Evolutionary conservation across 495 filamentous ascomycete genomes (phyloP).

Genomic region (Neurospora sp.): DNA sequence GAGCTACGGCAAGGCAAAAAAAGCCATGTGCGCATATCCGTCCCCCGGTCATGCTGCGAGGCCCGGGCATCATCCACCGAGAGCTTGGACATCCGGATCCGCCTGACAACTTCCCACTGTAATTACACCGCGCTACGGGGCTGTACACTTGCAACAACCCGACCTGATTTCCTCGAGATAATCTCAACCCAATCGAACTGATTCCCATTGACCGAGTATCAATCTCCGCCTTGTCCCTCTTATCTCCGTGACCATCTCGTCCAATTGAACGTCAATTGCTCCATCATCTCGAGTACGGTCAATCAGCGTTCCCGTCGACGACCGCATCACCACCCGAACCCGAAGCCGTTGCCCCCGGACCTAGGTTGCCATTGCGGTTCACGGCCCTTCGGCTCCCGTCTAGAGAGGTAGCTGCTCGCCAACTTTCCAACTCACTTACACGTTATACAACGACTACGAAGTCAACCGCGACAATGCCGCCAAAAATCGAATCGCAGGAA

Average conservation of each 20-base stretch:
- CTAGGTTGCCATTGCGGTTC: neutral
- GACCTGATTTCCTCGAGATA: neutral
- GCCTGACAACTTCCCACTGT: neutral
- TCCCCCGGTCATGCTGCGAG: neutral
- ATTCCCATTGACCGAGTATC: neutral
- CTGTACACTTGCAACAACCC: neutral
- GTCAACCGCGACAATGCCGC: slow-evolving; percentile 40
- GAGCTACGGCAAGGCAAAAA: neutral
- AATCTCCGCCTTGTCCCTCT: neutral
- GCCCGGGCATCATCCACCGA: neutral
- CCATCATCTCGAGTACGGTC: neutral
- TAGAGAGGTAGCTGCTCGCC: neutral
- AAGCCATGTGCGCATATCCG: neutral
- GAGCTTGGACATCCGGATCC: neutral
- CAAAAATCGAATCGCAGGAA: slow-evolving; percentile 88
- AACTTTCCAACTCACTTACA: neutral
- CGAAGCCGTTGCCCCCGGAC: neutral
- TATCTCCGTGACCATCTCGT: neutral
- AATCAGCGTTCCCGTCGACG: neutral
- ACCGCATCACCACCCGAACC: neutral
- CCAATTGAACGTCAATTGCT: neutral
- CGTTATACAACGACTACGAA: neutral
- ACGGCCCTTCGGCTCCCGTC: neutral
- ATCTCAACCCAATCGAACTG: neutral
- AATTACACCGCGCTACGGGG: neutral